Evolutionary conservation across 352 stramenopile genomes (phyloP).

Genomic region (Phytopythium boreale): DNA sequence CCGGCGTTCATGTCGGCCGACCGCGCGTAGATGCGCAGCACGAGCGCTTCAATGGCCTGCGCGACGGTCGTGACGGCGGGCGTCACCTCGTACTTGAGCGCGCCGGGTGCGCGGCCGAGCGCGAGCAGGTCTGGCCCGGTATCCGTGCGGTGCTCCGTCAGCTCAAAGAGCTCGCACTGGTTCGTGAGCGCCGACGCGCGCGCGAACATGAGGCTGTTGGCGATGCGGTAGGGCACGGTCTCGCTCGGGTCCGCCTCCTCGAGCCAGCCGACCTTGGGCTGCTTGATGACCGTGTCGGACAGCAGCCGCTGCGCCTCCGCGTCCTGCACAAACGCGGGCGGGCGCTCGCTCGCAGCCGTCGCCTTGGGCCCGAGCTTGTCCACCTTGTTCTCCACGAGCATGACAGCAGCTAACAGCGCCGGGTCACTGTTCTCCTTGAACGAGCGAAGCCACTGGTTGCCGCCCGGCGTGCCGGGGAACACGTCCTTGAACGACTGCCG

Average conservation of each 20-base stretch:
- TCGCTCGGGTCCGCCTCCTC: slow-evolving; percentile 38
- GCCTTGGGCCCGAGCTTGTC: slow-evolving; percentile 44
- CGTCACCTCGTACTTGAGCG: slow-evolving; percentile 49
- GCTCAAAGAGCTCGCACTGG: slow-evolving; percentile 56
- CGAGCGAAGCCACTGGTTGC: slow-evolving; percentile 56
- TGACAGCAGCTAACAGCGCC: slow-evolving; percentile 43
- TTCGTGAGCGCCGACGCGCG: slow-evolving; percentile 57
- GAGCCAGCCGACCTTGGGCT: slow-evolving; percentile 48
- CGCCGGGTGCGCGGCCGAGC: slow-evolving; percentile 20
- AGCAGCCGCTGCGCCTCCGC: slow-evolving; percentile 47
- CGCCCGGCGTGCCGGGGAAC: slow-evolving; percentile 37
- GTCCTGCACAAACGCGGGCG: slow-evolving; percentile 41
- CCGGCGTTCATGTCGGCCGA: slow-evolving; percentile 54
- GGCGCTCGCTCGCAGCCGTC: slow-evolving; percentile 18
- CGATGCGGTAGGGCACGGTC: slow-evolving; percentile 48
- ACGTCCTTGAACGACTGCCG: slow-evolving; percentile 72
- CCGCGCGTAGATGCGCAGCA: slow-evolving; percentile 66
- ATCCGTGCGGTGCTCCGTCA: slow-evolving; percentile 37
- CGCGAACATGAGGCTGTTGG: slow-evolving; percentile 68
- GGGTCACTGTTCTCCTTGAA: slow-evolving; percentile 66
- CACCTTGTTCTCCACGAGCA: slow-evolving; percentile 78
- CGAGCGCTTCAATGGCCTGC: slow-evolving; percentile 57
- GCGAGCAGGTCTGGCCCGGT: slow-evolving; percentile 25
- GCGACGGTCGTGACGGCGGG: slow-evolving; percentile 37
- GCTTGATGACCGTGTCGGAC: slow-evolving; percentile 42